A percentile compares a stretch with the other conserved stretches of the same genome.
phyloP scores from a whole-genome alignment of 75 land plant genomes.

The Pseudotsuga menziesii region DNA sequence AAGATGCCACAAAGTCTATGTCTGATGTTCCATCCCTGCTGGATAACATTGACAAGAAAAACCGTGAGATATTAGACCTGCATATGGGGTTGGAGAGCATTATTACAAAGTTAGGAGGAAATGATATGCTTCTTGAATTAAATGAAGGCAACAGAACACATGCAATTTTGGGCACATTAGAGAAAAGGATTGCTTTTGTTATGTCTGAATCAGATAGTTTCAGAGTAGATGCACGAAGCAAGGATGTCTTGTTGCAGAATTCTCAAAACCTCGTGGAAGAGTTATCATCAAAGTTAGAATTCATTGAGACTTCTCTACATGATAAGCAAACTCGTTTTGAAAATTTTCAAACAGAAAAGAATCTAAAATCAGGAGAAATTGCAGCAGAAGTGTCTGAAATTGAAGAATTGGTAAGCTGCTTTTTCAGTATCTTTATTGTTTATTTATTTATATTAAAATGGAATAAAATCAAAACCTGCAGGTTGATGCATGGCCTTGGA shows the following conservation, averaged over 20 bases:
- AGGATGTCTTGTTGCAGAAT: conserved; percentile 52
- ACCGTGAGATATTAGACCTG: conserved; percentile 34
- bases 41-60: conserved; percentile 35
- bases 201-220: conserved; percentile 47
- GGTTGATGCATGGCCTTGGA: no score
- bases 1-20: conserved; percentile 67
- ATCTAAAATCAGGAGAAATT: conserved; percentile 14
- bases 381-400: conserved; percentile 49
- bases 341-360: conserved; percentile 29
- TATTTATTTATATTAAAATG: no score
- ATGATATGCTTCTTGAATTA: conserved; percentile 15
- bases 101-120: conserved; percentile 20
- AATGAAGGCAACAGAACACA: conserved; percentile 12
- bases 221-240: conserved; percentile 33
- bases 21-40: conserved; percentile 43
- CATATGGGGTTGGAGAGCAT: conserved; percentile 29
- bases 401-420: conserved; percentile 58
- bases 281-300: conserved; percentile 24
- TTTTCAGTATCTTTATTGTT: not conserved
- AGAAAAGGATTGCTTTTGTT: conserved; percentile 28
- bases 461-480: no score
- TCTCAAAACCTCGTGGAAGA: conserved; percentile 53
- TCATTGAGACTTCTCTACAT: conserved; percentile 41
- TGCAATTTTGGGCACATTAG: conserved; percentile 32
- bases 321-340: conserved; percentile 48